Base-by-base conservation (phyloP, 129 eudicot species). In the Pulicaria dysenterica region DNA sequence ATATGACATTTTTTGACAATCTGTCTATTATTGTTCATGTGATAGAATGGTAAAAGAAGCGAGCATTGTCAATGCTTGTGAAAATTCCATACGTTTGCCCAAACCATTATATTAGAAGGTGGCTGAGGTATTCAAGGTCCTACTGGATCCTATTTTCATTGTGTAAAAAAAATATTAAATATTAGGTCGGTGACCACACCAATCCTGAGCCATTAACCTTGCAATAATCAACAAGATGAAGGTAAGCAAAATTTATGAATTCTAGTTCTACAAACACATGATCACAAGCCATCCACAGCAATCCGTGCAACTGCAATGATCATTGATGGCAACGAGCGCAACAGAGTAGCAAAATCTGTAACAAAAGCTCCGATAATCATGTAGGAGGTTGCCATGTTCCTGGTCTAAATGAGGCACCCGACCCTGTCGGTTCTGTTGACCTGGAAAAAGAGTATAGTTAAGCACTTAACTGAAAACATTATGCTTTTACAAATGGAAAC, bases 301-400 rank as follows among this genome's bases (percentile, higher is more conserved):
- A 31, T 24, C 7, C 12, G 12, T 49, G 44, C 53, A 11, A 44
- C 8, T 62, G 71, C 13, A 31, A 62, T 41, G 42, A 61, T 73
- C 60, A 34, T 74, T 40, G 44, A 59, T 45, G 7, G 42, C 39
- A 4, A 11, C 31, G 31, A 73, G 24, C 65, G 54, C 4, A 53
- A 24, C 48, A 42, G 69, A 38, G 31, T 9, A 41, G 40, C 54
- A 39, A 59, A 41, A 43, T 73, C 44, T 14, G 19, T 58, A 42
- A 10, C 34, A 63, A 34, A 38, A 4, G 2, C 43, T 57, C n/a
- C n/a, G 11, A 48, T 70, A 67, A 61, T 64, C 88, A 89, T 49
- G 91, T 74, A 39, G 98, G 98, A 12, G 98, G 98, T 64, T 89
- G 98, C 98, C 98, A 94, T 54, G 95, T 84, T 69, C 98, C 98